Evolutionary conservation across 2,329 filamentous ascomycete species (phyloP).

Genomic region (Exophiala dermatitidis): DNA sequence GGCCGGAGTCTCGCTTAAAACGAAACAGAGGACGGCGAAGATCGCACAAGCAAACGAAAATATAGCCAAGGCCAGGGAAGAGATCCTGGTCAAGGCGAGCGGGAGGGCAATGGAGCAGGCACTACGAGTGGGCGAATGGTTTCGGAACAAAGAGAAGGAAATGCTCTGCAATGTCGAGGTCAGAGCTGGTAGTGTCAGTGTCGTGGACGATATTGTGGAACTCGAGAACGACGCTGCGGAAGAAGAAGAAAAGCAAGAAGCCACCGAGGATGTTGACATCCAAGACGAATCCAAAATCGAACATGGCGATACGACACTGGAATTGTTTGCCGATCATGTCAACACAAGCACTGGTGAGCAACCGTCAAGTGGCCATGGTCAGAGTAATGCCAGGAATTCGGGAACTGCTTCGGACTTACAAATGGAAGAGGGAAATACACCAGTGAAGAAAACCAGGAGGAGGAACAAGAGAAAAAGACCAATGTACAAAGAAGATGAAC

Average conservation of each 20-base stretch:
- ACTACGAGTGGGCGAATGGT: conserved; percentile 49
- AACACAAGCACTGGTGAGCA: conserved; percentile 8
- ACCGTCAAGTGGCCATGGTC: not conserved
- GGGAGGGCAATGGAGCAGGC: conserved; percentile 54
- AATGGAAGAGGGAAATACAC: conserved; percentile 14
- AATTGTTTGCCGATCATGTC: conserved; percentile 13
- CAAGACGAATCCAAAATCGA: conserved; percentile 11
- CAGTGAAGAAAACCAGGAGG: conserved; percentile 26
- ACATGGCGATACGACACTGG: conserved; percentile 25
- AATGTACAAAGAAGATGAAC: conserved; percentile 30
- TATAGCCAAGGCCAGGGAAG: conserved; percentile 36
- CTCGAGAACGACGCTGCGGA: conserved; percentile 28
- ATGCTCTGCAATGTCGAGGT: conserved; percentile 46
- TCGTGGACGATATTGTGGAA: conserved; percentile 54
- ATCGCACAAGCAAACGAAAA: conserved; percentile 32
- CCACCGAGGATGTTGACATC: not conserved
- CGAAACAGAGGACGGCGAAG: conserved; percentile 27
- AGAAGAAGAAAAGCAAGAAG: conserved; percentile 14
- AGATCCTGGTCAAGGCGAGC: conserved; percentile 53
- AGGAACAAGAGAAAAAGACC: conserved; percentile 27
- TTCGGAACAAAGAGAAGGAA: conserved; percentile 42
- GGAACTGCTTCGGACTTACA: not conserved
- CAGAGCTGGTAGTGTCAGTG: conserved; percentile 49
- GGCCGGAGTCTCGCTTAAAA: conserved; percentile 3
- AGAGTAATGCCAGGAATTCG: not conserved